Evolutionary conservation across 805 yeast species (phyloP), one percentile per base, ranked within the genome.

Genomic region (Starmerella cellae): DNA sequence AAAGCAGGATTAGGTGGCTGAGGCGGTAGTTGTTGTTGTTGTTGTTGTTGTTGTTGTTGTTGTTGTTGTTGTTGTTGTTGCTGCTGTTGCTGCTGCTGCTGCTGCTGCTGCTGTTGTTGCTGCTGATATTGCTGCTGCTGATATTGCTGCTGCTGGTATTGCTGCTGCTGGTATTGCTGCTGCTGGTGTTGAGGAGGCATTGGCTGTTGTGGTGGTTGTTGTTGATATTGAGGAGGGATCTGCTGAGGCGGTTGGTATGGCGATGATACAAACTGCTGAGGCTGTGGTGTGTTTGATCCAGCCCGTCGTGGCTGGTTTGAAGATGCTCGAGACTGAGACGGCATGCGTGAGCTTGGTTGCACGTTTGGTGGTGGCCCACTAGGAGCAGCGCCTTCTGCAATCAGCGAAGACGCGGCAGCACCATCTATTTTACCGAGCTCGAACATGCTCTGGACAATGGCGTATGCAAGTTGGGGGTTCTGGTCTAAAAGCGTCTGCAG

Each of bases 391-490:
- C 33, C 8, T 24, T 39, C 37, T n/a, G 35, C 40, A 33, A 55
- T 39, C 9, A 54, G 46, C 14, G 51, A 42, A 5, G 43, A 42
- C 2, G 57, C 55, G 9, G 34, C 35, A 11, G 26, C 8, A 5
- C 64, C 60, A 22, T 55, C 61, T 4, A 58, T 61, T 28, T 55
- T 50, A 23, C 61, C 65, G 35, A 62, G 58, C 46, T 59, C 62
- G 48, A 78, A 56, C 47, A 83, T 61, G 2, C 77, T 66, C 55
- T 87, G 95, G 2, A 85, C 88, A 23, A 83, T 64, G 0, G 94
- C 91, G 58, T 77, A 84, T 2, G 82, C 64, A 36, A 88, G 65
- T 58, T 88, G 96, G 0, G 96, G 96, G 45, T 77, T 75, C 48
- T 73, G 73, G 22, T 68, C 68, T 16, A 87, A 63, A 27, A 87